These are phyloP conservation scores for Pythium chondricola DNA, from an alignment of 352 stramenopile genomes.

Conservation along the genomic window DNA sequence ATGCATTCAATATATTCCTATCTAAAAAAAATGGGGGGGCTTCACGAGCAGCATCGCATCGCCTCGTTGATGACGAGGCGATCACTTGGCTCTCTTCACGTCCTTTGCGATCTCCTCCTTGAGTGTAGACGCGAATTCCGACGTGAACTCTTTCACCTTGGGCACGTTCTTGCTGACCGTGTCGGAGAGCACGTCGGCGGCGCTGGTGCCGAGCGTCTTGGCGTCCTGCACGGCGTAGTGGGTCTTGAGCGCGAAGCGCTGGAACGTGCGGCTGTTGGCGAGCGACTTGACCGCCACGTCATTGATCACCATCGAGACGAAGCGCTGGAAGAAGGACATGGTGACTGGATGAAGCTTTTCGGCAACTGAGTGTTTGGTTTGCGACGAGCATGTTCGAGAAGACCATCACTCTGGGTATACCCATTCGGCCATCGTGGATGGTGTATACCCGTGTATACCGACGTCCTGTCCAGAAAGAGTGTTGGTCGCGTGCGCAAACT, in stretches of 20 bases:
- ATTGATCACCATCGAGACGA: constrained; percentile 79
- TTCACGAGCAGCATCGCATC: no score
- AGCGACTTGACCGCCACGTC: constrained; percentile 82
- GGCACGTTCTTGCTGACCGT: constrained; percentile 53
- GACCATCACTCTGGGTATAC: constrained; percentile 15
- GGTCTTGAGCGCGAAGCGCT: constrained; percentile 81
- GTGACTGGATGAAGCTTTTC: not conserved
- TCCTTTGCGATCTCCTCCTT: constrained; percentile 70
- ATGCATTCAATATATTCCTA: not conserved
- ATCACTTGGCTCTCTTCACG: constrained; percentile 74
- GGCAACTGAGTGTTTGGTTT: not conserved
- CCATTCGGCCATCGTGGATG: not conserved
- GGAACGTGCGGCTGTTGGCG: constrained; percentile 73
- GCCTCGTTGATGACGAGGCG: no score
- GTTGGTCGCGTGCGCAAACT: no score
- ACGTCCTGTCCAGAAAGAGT: no score
- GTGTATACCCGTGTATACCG: constrained; percentile 1
- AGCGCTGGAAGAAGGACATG: constrained; percentile 76
- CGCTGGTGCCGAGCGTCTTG: constrained; percentile 59
- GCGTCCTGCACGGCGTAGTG: constrained; percentile 79
- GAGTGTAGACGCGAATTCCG: constrained; percentile 49
- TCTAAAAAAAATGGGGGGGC: no score
- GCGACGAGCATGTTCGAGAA: constrained; percentile 7
- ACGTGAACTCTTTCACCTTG: constrained; percentile 54
- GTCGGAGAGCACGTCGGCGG: constrained; percentile 38